phyloP scores from a whole-genome alignment of 495 filamentous ascomycete species.

The Chaetomium fimeti region DNA sequence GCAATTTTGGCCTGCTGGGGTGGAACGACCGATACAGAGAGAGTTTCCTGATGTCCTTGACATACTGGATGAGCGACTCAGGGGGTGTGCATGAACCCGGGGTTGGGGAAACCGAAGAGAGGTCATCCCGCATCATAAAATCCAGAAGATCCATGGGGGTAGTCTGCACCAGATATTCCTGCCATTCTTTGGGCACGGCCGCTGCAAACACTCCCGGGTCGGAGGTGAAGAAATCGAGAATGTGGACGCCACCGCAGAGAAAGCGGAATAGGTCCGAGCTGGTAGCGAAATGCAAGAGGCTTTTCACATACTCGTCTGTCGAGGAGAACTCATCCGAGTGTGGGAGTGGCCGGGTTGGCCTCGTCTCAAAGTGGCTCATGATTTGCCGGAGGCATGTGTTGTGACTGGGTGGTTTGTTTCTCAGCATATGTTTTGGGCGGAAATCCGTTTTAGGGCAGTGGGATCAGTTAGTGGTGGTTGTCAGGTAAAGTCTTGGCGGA shows the following conservation, averaged over 20 bases:
- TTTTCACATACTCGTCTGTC: constrained; percentile 70
- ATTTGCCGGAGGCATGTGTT: not conserved
- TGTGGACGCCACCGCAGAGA: constrained; percentile 89
- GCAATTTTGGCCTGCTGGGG: constrained; percentile 41
- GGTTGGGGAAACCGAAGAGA: constrained; percentile 42
- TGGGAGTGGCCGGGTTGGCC: constrained; percentile 44
- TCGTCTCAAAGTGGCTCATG: constrained; percentile 35
- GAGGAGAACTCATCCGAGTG: constrained; percentile 46
- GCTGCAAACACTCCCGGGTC: constrained; percentile 71
- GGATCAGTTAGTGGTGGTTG: not conserved
- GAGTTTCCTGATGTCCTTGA: constrained; percentile 68
- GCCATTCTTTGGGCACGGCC: constrained; percentile 76
- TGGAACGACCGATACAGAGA: constrained; percentile 63
- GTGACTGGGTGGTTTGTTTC: no score
- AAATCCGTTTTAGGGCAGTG: not conserved
- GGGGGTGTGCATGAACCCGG: constrained; percentile 57
- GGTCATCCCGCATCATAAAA: constrained; percentile 72
- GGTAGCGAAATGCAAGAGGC: constrained; percentile 71
- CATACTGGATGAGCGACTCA: constrained; percentile 66
- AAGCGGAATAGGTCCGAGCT: constrained; percentile 77
- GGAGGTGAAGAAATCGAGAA: constrained; percentile 92
- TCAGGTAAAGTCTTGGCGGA: not conserved
- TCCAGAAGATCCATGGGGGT: constrained; percentile 74
- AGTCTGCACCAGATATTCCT: constrained; percentile 65
- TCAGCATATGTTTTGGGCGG: not conserved